These are phyloP conservation scores for Fusarium aywerte DNA, from an alignment of 2,329 filamentous ascomycete species.

Conservation along the genomic window DNA sequence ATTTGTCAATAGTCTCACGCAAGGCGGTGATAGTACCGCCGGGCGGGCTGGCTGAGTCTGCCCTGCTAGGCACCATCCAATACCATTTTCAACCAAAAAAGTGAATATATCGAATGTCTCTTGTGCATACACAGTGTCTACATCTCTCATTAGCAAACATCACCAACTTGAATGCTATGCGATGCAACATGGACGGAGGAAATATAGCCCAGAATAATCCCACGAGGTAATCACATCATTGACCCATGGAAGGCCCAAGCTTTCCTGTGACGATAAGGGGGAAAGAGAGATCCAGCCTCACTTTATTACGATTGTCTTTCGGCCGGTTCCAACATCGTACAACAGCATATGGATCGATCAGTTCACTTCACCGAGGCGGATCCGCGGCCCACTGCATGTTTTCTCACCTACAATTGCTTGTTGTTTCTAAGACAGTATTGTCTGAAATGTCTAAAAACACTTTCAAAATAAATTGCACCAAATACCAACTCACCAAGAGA, in stretches of 20 bases:
- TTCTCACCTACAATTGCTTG: neutral
- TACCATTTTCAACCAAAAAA: constrained; percentile 16
- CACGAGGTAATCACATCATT: constrained; percentile 34
- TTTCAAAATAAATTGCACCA: neutral
- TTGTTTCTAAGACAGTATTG: constrained; percentile 15
- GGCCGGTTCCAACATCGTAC: constrained; percentile 8
- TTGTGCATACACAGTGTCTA: constrained; percentile 25
- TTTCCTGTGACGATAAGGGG: constrained; percentile 18
- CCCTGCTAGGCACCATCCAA: constrained; percentile 19
- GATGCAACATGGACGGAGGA: neutral
- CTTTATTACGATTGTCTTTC: constrained; percentile 7
- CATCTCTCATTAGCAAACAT: constrained; percentile 13
- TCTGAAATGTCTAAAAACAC: constrained; percentile 14
- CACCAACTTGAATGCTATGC: neutral
- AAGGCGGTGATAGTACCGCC: constrained; percentile 6
- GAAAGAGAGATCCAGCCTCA: constrained; percentile 19
- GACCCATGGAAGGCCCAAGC: constrained; percentile 34
- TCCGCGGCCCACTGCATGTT: constrained; percentile 15
- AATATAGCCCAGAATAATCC: constrained; percentile 15
- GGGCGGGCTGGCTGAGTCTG: constrained; percentile 31
- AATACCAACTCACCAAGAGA: constrained; percentile 1
- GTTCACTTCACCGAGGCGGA: constrained; percentile 26
- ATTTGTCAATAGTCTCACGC: constrained; percentile 18
- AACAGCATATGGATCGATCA: constrained; percentile 15
- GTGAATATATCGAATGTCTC: neutral